A percentile compares a stretch with the other conserved stretches of the same genome.
phyloP scores from a whole-genome alignment of 2,329 filamentous ascomycete species.

The Westerdykella ornata region DNA sequence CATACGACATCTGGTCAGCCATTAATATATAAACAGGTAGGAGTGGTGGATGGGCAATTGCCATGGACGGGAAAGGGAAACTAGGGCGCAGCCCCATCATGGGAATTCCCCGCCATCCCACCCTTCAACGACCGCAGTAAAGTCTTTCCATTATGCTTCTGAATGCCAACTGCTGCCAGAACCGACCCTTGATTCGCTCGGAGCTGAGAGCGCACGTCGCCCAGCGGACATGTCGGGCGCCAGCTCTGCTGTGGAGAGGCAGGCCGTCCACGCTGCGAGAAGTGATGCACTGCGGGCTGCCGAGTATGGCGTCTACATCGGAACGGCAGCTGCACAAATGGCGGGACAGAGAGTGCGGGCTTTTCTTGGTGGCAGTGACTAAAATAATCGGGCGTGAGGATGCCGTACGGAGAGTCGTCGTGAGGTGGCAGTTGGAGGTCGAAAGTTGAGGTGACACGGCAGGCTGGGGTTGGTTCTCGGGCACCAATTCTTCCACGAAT shows the following conservation, averaged over 20 bases:
- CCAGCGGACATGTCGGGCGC: conserved; percentile 15
- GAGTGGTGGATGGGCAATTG: background rate
- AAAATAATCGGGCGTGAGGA: conserved; percentile 23
- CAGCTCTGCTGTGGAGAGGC: conserved; percentile 16
- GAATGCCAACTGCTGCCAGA: conserved; percentile 18
- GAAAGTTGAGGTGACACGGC: conserved; percentile 19
- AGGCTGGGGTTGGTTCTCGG: conserved; percentile 10
- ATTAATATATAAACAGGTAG: conserved; percentile 33
- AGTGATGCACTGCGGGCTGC: conserved; percentile 14
- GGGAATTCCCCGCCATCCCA: conserved; percentile 24
- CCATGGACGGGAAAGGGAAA: conserved; percentile 27
- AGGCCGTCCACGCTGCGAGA: conserved; percentile 13
- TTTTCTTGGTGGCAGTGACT: conserved; percentile 31
- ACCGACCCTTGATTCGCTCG: conserved; percentile 23
- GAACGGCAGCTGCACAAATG: conserved; percentile 27
- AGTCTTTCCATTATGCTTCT: conserved; percentile 17
- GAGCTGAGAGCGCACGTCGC: conserved; percentile 5
- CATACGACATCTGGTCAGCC: conserved; percentile 26
- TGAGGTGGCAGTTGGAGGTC: conserved; percentile 16
- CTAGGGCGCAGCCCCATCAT: conserved; percentile 25
- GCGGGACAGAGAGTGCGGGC: conserved; percentile 27
- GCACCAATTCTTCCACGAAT: conserved; percentile 30
- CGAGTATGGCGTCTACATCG: too few relatives aligned
- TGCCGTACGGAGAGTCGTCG: conserved; percentile 15
- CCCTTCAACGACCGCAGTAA: conserved; percentile 8